Evolutionary conservation across 768 basidiomycete genomes (phyloP).

Genomic region (Bullera alba): DNA sequence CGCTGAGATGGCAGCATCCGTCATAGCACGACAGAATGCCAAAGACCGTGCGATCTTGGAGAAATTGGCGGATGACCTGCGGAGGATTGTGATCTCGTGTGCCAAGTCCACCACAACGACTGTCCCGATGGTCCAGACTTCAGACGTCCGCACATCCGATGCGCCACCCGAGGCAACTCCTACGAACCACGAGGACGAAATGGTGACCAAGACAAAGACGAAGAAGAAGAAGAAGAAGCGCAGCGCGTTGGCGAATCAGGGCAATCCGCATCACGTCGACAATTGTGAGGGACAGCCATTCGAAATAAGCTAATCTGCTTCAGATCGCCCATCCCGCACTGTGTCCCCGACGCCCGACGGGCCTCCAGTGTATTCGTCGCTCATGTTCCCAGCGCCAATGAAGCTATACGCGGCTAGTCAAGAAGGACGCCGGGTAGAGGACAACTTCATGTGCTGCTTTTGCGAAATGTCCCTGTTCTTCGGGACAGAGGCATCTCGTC

Average conservation of each 20-base stretch:
- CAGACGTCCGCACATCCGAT: too few relatives aligned
- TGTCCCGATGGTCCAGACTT: too few relatives aligned
- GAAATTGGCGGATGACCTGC: conserved; percentile 19
- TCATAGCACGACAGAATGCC: conserved; percentile 2
- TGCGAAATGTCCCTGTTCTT: conserved; percentile 92
- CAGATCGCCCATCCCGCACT: conserved; percentile 34
- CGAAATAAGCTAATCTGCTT: not conserved
- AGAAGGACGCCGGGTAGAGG: conserved; percentile 47
- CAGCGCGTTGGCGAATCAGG: conserved; percentile 79
- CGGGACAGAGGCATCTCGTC: conserved; percentile 65
- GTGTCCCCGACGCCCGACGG: conserved; percentile 21
- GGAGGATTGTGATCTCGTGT: conserved; percentile 17
- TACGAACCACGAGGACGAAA: not conserved
- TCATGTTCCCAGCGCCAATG: conserved; percentile 41
- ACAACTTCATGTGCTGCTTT: conserved; percentile 90
- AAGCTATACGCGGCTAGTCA: conserved; percentile 32
- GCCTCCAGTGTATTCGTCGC: conserved; percentile 18
- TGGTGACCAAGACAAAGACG: conserved; percentile 36
- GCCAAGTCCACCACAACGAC: conserved; percentile 9
- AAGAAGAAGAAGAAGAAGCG: conserved; percentile 84
- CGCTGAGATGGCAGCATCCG: conserved; percentile 16
- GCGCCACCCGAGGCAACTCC: too few relatives aligned
- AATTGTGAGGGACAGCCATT: conserved; percentile 53
- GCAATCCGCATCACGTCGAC: conserved; percentile 88
- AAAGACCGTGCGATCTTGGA: conserved; percentile 18